Evolutionary conservation across 2,329 filamentous ascomycete species (phyloP), one percentile per base, ranked within the genome.

Genomic region (Zymoseptoria passerinii): DNA sequence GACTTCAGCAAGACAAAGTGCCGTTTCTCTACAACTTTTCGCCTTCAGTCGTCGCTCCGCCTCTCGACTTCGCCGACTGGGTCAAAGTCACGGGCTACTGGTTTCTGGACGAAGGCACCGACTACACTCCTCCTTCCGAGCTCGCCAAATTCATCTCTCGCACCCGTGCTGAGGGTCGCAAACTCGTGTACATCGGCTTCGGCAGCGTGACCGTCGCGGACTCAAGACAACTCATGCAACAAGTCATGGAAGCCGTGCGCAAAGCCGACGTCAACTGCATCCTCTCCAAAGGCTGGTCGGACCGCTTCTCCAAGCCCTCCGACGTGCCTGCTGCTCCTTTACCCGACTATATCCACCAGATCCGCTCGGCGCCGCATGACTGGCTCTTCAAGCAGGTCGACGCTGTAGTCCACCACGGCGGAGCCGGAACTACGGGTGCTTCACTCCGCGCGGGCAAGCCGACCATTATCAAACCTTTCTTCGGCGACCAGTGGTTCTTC

Each of bases 1-100:
- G 92, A 76, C 84, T 99, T 83, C 91, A 96, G 75, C 87, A 89
- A 1, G 96, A 96, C 77, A 95, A 95, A 72, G 90, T 96, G n/a
- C 94, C 94, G 0, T 99, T 99, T 74, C 75, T 99, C 51, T 99
- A 99, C 78, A 97, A 96, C 75, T 97, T 96, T 73, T 95, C 90
- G 57, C 90, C 92, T 0, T 88, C 85, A 9, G 94, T 99, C 10
- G 94, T 99, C n/a, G 85, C 89, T 1, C 92, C 92, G 28, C 94
- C 94, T 16, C 79, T 96, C 1, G 94, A 99, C 75, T 99, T 92
- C 75, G 92, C 90, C 49, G 94, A 97, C 73, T 99, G 94, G 94
- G 94, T 99, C 71, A 85, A 90, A 50, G 90, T 97, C 7, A 97
- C 94, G 0, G 94, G 94, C 0, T 97, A 99, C 75, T 99, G 94